Conservation (phyloP, 305 asterid species). For the Ilex paraguariensis region DNA sequence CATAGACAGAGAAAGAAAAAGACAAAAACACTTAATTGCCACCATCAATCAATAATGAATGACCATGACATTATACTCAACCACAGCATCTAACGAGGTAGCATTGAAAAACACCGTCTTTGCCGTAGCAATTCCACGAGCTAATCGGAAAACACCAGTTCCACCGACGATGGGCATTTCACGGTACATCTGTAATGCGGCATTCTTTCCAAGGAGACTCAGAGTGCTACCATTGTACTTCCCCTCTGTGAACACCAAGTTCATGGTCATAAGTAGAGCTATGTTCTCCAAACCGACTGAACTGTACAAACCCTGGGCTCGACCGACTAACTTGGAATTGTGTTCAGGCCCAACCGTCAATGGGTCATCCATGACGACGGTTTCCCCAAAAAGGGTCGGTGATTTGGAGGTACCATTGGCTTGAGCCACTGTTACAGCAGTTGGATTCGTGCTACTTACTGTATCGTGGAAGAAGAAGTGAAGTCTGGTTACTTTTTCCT, state of each 20-base stretch:
- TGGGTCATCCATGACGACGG: conserved; percentile 18
- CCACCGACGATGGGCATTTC: conserved; percentile 32
- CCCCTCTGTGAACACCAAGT: conserved; percentile 19
- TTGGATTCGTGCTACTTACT: conserved; percentile 9
- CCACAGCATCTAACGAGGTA: conserved; percentile 12
- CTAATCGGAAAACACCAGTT: conserved; percentile 28
- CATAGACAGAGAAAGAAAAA: too few species aligned
- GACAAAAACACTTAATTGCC: too few species aligned
- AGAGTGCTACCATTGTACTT: conserved; percentile 26
- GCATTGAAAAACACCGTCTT: conserved; percentile 10
- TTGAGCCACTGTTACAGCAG: conserved; percentile 11
- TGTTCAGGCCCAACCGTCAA: conserved; percentile 20
- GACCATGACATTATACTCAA: conserved; percentile 20
- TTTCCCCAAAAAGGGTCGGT: conserved; percentile 6
- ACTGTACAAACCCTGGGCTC: conserved; percentile 19
- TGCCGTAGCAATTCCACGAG: conserved; percentile 23
- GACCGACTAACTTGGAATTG: conserved; percentile 17
- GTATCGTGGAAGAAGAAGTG: conserved; percentile 29
- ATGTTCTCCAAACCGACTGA: conserved; percentile 11
- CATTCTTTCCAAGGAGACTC: conserved; percentile 17
- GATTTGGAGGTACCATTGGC: conserved; percentile 16
- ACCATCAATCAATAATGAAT: conserved; percentile 14
- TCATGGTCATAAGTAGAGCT: conserved; percentile 12
- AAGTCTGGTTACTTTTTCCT: conserved; percentile 22
- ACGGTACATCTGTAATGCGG: conserved; percentile 9